phyloP scores from a whole-genome alignment of 768 basidiomycete species.

The Suillus lakei region DNA sequence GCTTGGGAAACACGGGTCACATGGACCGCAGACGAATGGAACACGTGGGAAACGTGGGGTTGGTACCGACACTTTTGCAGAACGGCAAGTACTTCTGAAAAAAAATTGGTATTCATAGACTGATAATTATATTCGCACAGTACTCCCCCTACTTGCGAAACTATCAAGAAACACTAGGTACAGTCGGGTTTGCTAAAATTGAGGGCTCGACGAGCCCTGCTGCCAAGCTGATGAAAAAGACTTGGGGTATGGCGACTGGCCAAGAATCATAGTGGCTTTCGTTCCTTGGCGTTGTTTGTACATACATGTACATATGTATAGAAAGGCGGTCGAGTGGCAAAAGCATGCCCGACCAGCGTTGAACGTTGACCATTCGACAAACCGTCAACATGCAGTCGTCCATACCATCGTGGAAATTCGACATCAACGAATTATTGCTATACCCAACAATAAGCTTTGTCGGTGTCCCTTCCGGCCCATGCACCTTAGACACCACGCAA shows the following conservation, averaged over 20 bases:
- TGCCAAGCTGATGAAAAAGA: constrained; percentile 61
- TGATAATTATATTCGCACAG: constrained; percentile 40
- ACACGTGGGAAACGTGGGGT: constrained; percentile 85
- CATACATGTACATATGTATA: constrained; percentile 2
- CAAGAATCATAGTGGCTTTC: constrained; percentile 43
- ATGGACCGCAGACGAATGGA: constrained; percentile 81
- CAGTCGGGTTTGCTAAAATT: constrained; percentile 70
- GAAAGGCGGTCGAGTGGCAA: too few species aligned
- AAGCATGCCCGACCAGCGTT: background rate
- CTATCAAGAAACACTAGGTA: constrained; percentile 71
- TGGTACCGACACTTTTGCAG: constrained; percentile 93
- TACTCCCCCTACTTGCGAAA: constrained; percentile 81
- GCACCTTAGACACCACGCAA: background rate
- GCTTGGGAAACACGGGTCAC: constrained; percentile 72
- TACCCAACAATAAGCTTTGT: background rate
- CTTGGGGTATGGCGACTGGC: constrained; percentile 74
- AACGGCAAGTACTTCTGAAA: constrained; percentile 52
- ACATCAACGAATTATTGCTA: background rate
- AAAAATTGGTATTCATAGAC: background rate
- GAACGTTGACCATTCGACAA: background rate
- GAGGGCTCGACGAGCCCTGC: constrained; percentile 62
- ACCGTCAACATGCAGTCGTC: too few species aligned
- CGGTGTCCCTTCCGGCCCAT: background rate
- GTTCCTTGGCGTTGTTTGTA: constrained; percentile 6
- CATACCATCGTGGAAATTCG: background rate